Evolutionary conservation across 345 rosid species (phyloP).

Genomic region (Viola odorata): DNA sequence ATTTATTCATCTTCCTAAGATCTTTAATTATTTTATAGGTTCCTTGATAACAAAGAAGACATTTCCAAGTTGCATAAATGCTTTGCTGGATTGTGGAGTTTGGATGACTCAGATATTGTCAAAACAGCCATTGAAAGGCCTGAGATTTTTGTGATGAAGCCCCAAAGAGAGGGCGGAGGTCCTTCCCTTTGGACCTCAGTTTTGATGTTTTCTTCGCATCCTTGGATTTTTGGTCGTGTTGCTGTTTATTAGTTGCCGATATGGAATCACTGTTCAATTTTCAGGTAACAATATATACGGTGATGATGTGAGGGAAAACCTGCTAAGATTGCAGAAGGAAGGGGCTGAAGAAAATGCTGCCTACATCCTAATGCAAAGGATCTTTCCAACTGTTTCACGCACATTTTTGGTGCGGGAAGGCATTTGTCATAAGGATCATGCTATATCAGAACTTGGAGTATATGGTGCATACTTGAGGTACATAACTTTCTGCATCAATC

Average conservation of each 20-base stretch:
- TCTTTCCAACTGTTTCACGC: conserved; percentile 62
- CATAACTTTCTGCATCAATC: not conserved
- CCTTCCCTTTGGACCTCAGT: conserved; percentile 8
- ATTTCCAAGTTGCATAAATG: conserved; percentile 64
- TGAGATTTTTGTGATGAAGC: conserved; percentile 79
- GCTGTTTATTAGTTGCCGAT: not conserved
- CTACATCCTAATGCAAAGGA: conserved; percentile 95
- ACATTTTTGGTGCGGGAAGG: conserved; percentile 73
- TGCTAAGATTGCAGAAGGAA: conserved; percentile 56
- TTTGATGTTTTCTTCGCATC: not conserved
- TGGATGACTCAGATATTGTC: conserved; percentile 61
- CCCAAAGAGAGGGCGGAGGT: conserved; percentile 99
- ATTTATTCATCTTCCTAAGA: not conserved
- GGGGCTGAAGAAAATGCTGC: conserved; percentile 73
- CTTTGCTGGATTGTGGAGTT: conserved; percentile 97
- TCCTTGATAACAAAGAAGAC: conserved; percentile 68
- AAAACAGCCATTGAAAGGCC: conserved; percentile 71
- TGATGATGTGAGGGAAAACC: conserved; percentile 68
- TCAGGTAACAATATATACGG: conserved; percentile 78
- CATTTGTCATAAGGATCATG: conserved; percentile 54
- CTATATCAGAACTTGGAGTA: conserved; percentile 89
- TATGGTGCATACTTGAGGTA: conserved; percentile 88
- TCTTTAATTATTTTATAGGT: conserved; percentile 36
- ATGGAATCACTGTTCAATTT: not conserved
- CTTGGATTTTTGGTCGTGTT: not conserved